phyloP scores from a whole-genome alignment of 371 early-diverging fungal species.

The Mucor velutinosus region DNA sequence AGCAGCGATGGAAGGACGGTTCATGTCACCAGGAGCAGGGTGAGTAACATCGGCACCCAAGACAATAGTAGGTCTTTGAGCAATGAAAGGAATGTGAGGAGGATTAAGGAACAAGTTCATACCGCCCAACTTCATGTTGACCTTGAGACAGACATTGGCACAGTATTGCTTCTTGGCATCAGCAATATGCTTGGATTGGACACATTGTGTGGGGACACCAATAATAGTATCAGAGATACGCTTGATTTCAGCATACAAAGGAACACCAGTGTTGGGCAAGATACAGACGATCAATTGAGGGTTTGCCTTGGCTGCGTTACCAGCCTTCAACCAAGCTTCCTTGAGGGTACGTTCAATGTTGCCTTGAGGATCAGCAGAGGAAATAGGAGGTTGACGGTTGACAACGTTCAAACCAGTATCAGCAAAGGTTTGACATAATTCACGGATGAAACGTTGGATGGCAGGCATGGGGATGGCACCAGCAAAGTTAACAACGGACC shows the following conservation, averaged over 20 bases:
- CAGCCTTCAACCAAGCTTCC: constrained; percentile 72
- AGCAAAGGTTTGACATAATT: constrained; percentile 56
- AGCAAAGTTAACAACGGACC: constrained; percentile 77
- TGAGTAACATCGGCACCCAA: constrained; percentile 97
- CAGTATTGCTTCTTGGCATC: constrained; percentile 71
- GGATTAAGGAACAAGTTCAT: constrained; percentile 62
- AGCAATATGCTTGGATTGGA: constrained; percentile 76
- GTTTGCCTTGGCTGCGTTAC: constrained; percentile 69
- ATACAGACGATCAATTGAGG: constrained; percentile 85
- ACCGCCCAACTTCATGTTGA: constrained; percentile 90
- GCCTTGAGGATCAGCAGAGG: constrained; percentile 66
- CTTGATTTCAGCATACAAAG: constrained; percentile 94
- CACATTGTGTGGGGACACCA: constrained; percentile 92
- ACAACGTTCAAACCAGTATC: constrained; percentile 69
- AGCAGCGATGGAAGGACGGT: constrained; percentile 85
- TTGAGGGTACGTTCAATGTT: constrained; percentile 71
- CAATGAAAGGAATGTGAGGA: constrained; percentile 61
- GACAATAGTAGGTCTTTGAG: constrained; percentile 82
- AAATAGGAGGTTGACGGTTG: constrained; percentile 66
- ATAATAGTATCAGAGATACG: constrained; percentile 89
- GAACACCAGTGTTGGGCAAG: constrained; percentile 83
- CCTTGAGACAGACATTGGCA: constrained; percentile 83
- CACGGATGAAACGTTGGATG: constrained; percentile 61
- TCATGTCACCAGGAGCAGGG: constrained; percentile 75
- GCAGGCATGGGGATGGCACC: constrained; percentile 35